Evolutionary conservation across 2,329 filamentous ascomycete species (phyloP), one percentile per base, ranked within the genome.

Genomic region (Lachnellula cervina): DNA sequence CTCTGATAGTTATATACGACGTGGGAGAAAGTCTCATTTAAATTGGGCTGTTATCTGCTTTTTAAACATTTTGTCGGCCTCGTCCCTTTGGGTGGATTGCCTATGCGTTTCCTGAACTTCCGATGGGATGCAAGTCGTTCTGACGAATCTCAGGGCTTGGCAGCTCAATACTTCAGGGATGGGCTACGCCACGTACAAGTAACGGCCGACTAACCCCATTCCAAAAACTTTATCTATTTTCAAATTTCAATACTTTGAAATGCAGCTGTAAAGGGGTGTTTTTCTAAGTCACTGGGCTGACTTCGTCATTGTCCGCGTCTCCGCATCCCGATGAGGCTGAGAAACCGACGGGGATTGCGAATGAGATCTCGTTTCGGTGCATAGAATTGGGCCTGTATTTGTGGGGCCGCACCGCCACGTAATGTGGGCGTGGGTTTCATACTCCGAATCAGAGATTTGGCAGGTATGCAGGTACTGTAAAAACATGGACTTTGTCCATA

Each of bases 311-410:
- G 48, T 23, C 48, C 35, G n/a, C 48, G 48, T 50, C 48, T n/a
- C 48, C 17, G 2, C 32, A 50, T 21, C 21, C 48, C 32, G 35
- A 23, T n/a, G 51, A 53, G 51, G 51, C 51, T 53, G 51, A 53
- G 43, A 21, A 45, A 34, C 35, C 19, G 49, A 34, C 44, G 25
- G 46, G 13, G 23, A 37, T 49, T 49, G 46, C 37, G 37, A 40
- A 17, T 40, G 3, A 3, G 3, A 3, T 17, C 37, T 40, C 37
- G 37, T 5, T 9, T 32, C 28, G 7, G 28, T 4, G 9, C 28
- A 32, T 32, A 32, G 8, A 17, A 40, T 17, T 40, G 37, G 14
- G 5, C 2, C 6, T 13, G 16, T 40, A 17, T 40, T 40, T 17
- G 37, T 17, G 37, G 37, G 16, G 37, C 5, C 5, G 8, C 2